Conservation (phyloP, 768 basidiomycete genomes). For the Xerocomus potaroensis region DNA sequence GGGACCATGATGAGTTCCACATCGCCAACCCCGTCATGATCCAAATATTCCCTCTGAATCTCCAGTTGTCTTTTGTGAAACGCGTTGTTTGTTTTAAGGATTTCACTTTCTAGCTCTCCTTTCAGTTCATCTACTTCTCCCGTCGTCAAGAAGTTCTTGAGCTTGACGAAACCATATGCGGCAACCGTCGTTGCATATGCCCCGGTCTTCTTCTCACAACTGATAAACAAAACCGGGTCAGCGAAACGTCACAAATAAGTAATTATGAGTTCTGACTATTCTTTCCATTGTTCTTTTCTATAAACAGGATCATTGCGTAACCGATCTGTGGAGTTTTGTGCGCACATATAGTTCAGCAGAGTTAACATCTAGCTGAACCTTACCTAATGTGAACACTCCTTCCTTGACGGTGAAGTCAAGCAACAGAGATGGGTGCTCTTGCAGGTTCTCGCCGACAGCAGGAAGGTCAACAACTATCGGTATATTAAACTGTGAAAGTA, state of each 20-base stretch:
- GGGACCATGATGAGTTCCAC: constrained; percentile 19
- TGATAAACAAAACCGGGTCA: background rate
- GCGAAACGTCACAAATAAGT: background rate
- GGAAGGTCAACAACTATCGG: constrained; percentile 10
- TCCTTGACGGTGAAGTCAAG: background rate
- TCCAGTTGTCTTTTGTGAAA: constrained; percentile 14
- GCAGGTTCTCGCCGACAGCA: constrained; percentile 18
- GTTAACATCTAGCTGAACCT: background rate
- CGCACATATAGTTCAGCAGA: background rate
- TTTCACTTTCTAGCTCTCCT: constrained; percentile 6
- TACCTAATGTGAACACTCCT: background rate
- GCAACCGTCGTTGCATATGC: constrained; percentile 15
- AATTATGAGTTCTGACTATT: constrained; percentile 13
- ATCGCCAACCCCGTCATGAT: constrained; percentile 5
- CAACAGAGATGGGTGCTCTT: constrained; percentile 12
- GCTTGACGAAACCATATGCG: constrained; percentile 17
- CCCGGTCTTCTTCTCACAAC: constrained; percentile 11
- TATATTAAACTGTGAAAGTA: constrained; percentile 14
- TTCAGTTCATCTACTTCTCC: constrained; percentile 13
- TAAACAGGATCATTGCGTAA: constrained; percentile 13
- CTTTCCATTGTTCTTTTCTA: constrained; percentile 5
- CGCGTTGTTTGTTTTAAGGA: background rate
- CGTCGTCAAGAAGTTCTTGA: constrained; percentile 9
- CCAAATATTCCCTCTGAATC: constrained; percentile 9
- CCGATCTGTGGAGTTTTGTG: background rate